Evolutionary conservation across 2,329 filamentous ascomycete genomes (phyloP), one percentile per base, ranked within the genome.

Genomic region (Pseudogymnoascus sp.): DNA sequence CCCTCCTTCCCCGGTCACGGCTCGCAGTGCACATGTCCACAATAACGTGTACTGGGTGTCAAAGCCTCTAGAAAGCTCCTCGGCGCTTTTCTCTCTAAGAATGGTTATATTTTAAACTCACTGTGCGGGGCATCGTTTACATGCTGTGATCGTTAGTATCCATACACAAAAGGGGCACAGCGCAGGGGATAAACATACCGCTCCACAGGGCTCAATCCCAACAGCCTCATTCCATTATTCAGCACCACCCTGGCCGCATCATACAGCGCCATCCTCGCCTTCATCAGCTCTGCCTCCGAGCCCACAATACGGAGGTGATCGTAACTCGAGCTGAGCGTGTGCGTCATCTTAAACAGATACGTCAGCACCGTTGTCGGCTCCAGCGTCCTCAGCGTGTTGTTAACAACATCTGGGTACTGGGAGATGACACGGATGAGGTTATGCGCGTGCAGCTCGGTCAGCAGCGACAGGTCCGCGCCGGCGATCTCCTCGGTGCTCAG

Each of bases 331-430:
- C 88, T 91, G 62, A 96, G 76, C 26, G 85, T 80, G 75, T 96
- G 91, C 2, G 89, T 90, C 87, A 96, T 89, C 82, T 90, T 91
- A 81, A 93, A 95, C 50, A 95, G 80, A 74, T 93, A 91, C 2
- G 77, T 77, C 38, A 89, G 76, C 42, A 89, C 79, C 0, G 85
- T 88, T 1, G 85, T 83, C 0, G 88, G 87, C 74, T 96, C 92
- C 21, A 92, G 82, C 0, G 90, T 96, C 80, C 90, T 90, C 70
- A 95, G 80, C 0, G 91, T 93, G 76, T 93, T 93, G 72, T 88
- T 80, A 64, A 96, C 86, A 4, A 91, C 89, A 70, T 96, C 91
- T 2, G 92, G 92, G 83, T 90, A 96, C 72, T 92, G 89, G 7
- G 88, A 83, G n/a, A 96, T 82, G 53, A 89, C 81, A 33, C 92